Conservation (phyloP, 1,139 yeast genomes). For the Scheffersomyces cryptocercus region DNA sequence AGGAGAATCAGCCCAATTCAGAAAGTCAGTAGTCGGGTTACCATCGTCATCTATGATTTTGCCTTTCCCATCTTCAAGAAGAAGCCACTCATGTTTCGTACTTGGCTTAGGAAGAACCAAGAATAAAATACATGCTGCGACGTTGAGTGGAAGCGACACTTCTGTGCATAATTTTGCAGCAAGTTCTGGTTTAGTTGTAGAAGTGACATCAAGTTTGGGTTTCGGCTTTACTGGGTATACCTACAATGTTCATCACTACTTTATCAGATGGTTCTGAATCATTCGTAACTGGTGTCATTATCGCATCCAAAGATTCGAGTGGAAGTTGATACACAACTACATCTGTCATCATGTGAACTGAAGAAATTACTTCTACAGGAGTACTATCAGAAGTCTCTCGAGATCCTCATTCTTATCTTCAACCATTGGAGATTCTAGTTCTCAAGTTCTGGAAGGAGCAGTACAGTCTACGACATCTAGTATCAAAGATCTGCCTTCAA, state of each 20-base stretch:
- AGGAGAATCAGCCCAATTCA: not conserved
- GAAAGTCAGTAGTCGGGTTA: not conserved
- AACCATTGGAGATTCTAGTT: too few species aligned
- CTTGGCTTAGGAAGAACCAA: not conserved
- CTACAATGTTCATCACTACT: constrained; percentile 14
- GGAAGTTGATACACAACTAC: constrained; percentile 13
- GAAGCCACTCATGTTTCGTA: not conserved
- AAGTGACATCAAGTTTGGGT: too few species aligned
- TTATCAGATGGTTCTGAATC: constrained; percentile 9
- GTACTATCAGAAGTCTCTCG: too few species aligned
- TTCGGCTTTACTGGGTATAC: constrained; percentile 14
- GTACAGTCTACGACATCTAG: too few species aligned
- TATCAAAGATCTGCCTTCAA: too few species aligned
- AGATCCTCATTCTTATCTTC: too few species aligned
- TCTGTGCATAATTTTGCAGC: too few species aligned
- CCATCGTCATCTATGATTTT: not conserved
- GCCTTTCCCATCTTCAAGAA: not conserved
- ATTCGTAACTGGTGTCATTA: constrained; percentile 13
- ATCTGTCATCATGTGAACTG: constrained; percentile 1
- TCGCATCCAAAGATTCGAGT: constrained; percentile 11
- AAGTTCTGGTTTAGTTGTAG: too few species aligned
- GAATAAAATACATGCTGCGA: not conserved
- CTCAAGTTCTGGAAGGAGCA: too few species aligned
- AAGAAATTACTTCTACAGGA: too few species aligned
- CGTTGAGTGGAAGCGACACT: too few species aligned